Percentiles rank a stretch among this genome's conserved stretches.
Evolutionary conservation across 148 eudicot species (phyloP).

Genomic region (Vaccinium myrtillus): DNA sequence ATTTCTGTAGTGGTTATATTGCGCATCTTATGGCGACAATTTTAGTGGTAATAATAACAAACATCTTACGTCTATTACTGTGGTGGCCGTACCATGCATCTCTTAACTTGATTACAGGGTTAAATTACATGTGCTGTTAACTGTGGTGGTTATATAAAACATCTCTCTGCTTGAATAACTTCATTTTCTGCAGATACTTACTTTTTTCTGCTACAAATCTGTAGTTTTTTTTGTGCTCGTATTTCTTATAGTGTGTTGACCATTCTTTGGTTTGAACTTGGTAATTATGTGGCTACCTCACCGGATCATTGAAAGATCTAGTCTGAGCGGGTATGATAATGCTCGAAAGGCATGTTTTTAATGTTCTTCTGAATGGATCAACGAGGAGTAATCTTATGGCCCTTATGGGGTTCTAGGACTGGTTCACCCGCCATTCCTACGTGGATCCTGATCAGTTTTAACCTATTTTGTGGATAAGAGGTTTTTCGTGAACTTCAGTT

Average conservation of each 20-base stretch:
- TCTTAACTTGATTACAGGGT: neutral
- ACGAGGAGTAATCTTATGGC: neutral
- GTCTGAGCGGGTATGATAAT: neutral
- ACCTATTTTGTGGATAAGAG: too few relatives aligned
- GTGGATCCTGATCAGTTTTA: neutral
- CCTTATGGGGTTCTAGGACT: neutral
- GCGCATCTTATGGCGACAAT: neutral
- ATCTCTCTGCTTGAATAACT: neutral
- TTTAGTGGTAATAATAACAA: neutral
- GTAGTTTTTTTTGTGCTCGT: neutral
- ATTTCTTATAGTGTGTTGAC: neutral
- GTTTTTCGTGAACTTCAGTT: neutral
- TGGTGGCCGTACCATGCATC: neutral
- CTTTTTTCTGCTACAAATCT: neutral
- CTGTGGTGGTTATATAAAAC: neutral
- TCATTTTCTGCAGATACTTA: neutral
- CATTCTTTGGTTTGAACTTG: neutral
- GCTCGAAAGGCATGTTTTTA: neutral
- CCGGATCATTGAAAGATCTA: neutral
- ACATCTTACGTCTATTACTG: neutral
- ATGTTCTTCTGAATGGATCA: neutral
- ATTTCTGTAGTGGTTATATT: neutral
- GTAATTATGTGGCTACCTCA: neutral
- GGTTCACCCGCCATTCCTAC: neutral
- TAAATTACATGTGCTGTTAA: neutral